Evolutionary conservation across 2,329 filamentous ascomycete species (phyloP), one percentile per base, ranked within the genome.

Genomic region (Bipolaris oryzae): DNA sequence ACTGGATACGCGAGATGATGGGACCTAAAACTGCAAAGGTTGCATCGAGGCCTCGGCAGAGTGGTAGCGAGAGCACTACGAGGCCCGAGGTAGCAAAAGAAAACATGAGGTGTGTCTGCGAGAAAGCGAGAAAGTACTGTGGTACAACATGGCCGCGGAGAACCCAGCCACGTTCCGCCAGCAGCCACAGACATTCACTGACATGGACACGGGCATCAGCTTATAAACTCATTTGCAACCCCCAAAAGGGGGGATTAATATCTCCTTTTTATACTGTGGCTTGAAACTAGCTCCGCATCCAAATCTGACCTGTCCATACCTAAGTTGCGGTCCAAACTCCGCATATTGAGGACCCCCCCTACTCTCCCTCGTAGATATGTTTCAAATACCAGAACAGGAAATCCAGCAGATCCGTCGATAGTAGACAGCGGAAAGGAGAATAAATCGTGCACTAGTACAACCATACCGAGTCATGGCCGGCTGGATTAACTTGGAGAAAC

Each of bases 361-460:
- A 11, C 15, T 15, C 15, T 18, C 13, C n/a, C 34, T 33, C n/a
- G 10, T 20, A 6, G 21, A 11, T 3, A 18, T 33, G 5, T 31
- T 31, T 15, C 13, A 20, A 35, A 23, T 38, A 13, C 45, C 34
- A 37, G 21, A 48, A 38, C 4, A 38, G 34, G 34, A 28, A 48
- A 48, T 7, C 21, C 42, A n/a, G 45, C 15, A 28, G 37, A 23
- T 28, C 34, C 45, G 38, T 48, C 45, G 34, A 48, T 38, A 38
- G 1, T 21, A 38, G 45, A 48, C 34, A 6, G 15, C 45, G 28
- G 10, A 48, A 48, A 48, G 45, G 45, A 38, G 34, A 48, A 48
- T 48, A 20, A 45, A 45, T 18, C 13, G 13, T n/a, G 39, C 13
- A 42, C 16, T 25, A 15, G 23, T 16, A 43, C 7, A 43, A 31